These are phyloP conservation scores for Lactarius quietus DNA, from an alignment of 768 basidiomycete genomes.

Conservation along the genomic window DNA sequence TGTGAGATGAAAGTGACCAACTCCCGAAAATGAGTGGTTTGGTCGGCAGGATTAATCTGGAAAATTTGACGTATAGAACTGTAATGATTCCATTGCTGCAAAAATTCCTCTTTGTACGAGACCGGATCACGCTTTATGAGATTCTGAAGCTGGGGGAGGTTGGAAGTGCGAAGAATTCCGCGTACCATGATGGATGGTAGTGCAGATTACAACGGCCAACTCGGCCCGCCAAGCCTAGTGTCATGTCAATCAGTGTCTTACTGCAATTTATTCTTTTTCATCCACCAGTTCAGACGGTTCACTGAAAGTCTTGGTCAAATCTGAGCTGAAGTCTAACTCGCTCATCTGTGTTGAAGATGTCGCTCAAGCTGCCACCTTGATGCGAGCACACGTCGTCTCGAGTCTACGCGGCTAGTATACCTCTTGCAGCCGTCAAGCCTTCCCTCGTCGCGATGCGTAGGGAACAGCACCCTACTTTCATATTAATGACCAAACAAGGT, in stretches of 20 bases:
- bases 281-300: too few relatives aligned
- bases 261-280: too few relatives aligned
- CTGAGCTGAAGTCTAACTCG: too few relatives aligned
- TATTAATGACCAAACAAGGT: neutral
- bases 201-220: neutral
- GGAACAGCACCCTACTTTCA: too few relatives aligned
- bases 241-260: too few relatives aligned
- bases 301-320: too few relatives aligned
- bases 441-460: neutral
- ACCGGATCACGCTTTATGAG: slow-evolving; percentile 91
- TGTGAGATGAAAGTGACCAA: slow-evolving; percentile 90
- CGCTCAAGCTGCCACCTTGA: neutral
- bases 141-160: slow-evolving; percentile 91
- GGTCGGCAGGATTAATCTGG: slow-evolving; percentile 75
- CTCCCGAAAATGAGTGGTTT: slow-evolving; percentile 80
- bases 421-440: neutral
- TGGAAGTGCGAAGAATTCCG: slow-evolving; percentile 75
- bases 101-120: slow-evolving; percentile 91
- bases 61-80: slow-evolving; percentile 85
- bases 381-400: neutral
- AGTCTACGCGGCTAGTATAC: too few relatives aligned
- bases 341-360: neutral
- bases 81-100: slow-evolving; percentile 97
- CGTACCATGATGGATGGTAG: neutral
- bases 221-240: neutral